Evolutionary conservation across 495 filamentous ascomycete genomes (phyloP).

Genomic region (Penicillium pancosmium): DNA sequence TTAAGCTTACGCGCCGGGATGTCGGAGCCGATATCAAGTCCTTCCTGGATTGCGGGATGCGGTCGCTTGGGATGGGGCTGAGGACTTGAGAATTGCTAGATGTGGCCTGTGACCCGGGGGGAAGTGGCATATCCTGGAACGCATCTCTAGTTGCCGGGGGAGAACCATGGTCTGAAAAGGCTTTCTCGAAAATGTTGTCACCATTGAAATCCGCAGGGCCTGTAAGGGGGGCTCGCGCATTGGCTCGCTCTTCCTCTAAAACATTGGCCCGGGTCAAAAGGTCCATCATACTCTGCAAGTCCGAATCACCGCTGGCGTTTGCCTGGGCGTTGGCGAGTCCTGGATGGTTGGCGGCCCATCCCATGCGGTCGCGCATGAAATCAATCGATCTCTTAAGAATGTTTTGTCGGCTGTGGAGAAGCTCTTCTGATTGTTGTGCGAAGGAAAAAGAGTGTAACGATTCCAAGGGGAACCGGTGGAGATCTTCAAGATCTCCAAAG

Average conservation of each 20-base stretch:
- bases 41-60: constrained; percentile 34
- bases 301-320: constrained; percentile 76
- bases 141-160: constrained; percentile 24
- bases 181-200: constrained; percentile 79
- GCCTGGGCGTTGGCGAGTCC: constrained; percentile 80
- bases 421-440: constrained; percentile 91
- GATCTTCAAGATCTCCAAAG: constrained; percentile 78
- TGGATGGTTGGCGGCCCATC: constrained; percentile 69
- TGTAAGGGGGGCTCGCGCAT: constrained; percentile 65
- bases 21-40: constrained; percentile 40
- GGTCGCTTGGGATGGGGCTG: constrained; percentile 37
- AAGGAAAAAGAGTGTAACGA: constrained; percentile 99
- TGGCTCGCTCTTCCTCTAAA: constrained; percentile 56
- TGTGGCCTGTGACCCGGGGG: constrained; percentile 19
- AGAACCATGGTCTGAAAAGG: constrained; percentile 57
- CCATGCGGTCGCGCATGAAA: constrained; percentile 94
- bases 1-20: constrained; percentile 72
- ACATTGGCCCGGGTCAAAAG: constrained; percentile 78
- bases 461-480: constrained; percentile 89
- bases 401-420: constrained; percentile 88
- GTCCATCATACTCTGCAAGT: constrained; percentile 90
- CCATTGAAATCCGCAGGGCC: constrained; percentile 70
- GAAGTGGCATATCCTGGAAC: constrained; percentile 15
- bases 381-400: constrained; percentile 92
- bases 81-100: constrained; percentile 31